Conservation (phyloP, 2,329 filamentous ascomycete genomes). For the Phyllosticta ampelicida region DNA sequence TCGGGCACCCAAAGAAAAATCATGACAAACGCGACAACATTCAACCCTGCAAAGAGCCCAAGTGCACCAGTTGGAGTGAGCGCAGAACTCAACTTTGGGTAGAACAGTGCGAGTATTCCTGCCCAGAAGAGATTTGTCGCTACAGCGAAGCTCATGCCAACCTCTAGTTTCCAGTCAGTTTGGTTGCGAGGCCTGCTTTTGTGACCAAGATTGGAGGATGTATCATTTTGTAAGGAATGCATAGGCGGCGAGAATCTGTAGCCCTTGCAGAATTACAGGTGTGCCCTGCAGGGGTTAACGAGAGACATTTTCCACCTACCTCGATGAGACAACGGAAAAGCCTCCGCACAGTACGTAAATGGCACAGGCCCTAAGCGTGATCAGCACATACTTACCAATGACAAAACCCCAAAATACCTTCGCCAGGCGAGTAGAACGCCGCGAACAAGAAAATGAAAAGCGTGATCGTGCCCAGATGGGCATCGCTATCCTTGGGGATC, state of each 20-base stretch:
- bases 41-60: slow-evolving; percentile 28
- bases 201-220: background rate
- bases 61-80: slow-evolving; percentile 29
- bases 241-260: background rate
- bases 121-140: slow-evolving; percentile 33
- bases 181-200: background rate
- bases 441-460: slow-evolving; percentile 40
- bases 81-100: slow-evolving; percentile 25
- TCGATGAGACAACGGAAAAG: slow-evolving; percentile 27
- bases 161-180: slow-evolving; percentile 15
- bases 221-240: background rate
- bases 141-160: slow-evolving; percentile 33
- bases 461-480: slow-evolving; percentile 23
- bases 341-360: slow-evolving; percentile 34
- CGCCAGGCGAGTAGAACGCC: slow-evolving; percentile 38
- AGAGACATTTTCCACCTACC: background rate
- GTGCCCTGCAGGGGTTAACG: background rate
- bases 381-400: background rate
- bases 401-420: slow-evolving; percentile 14
- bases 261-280: background rate
- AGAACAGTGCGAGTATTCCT: slow-evolving; percentile 28
- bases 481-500: slow-evolving; percentile 17
- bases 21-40: slow-evolving; percentile 18
- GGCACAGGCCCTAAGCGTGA: slow-evolving; percentile 22
- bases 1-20: slow-evolving; percentile 24